Evolutionary conservation across 108 stramenopile genomes (phyloP).

Genomic region (Skeletonema grethae): DNA sequence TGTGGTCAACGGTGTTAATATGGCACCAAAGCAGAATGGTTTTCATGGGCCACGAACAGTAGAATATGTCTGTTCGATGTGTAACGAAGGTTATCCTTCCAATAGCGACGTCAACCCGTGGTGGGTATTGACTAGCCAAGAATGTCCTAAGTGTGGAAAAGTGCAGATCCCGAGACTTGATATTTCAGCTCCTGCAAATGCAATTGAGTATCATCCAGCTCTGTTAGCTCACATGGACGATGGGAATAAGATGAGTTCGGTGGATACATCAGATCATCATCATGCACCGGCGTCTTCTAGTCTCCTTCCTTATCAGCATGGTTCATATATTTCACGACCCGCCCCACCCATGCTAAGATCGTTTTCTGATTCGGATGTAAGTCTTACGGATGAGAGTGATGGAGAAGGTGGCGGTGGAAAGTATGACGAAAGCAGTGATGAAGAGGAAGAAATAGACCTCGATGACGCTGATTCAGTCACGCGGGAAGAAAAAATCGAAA

Average conservation of each 20-base stretch:
- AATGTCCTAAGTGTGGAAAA: constrained; percentile 88
- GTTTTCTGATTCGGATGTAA: constrained; percentile 66
- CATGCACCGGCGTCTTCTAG: constrained; percentile 1
- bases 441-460: constrained; percentile 47
- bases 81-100: constrained; percentile 77
- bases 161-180: constrained; percentile 85
- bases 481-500: constrained; percentile 66
- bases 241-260: constrained; percentile 29
- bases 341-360: constrained; percentile 3
- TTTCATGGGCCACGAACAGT: constrained; percentile 55
- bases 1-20: not conserved
- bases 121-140: constrained; percentile 81
- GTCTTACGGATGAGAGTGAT: constrained; percentile 55
- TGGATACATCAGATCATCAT: constrained; percentile 13
- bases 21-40: constrained; percentile 50
- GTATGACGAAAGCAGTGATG: constrained; percentile 57
- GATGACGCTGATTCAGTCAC: constrained; percentile 58
- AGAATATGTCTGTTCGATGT: constrained; percentile 83
- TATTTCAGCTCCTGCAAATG: constrained; percentile 81
- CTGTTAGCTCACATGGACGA: constrained; percentile 79
- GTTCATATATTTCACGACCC: constrained; percentile 13
- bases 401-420: constrained; percentile 48
- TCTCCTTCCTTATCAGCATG: not conserved
- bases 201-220: constrained; percentile 91
- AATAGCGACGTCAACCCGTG: constrained; percentile 83